Evolutionary conservation across 495 filamentous ascomycete species (phyloP), one percentile per base, ranked within the genome.

Genomic region (Aspergillus olivimuriae): DNA sequence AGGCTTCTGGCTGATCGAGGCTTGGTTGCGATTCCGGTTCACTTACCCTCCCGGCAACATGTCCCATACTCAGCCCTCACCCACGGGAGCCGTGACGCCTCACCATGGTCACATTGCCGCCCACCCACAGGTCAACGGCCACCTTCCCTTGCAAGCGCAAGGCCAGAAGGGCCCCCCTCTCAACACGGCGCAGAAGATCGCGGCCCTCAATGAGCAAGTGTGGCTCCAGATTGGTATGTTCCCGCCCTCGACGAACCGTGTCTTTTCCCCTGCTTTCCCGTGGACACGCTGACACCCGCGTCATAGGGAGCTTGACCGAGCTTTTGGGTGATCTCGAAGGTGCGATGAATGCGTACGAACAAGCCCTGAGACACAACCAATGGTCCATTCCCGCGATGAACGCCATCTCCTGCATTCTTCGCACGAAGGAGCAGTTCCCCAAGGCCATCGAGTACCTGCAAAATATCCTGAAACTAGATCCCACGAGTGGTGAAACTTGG

Each of bases 371-470:
- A 34, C 82, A 87, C 61, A 97, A 98, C 54, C 79, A 82, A 36
- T 87, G 87, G 69, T 97, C 92, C 5, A 84, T 95, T 22, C 79
- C 81, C 1, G 92, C 92, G 14, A 94, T 99, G 87, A 94, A 89
- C 43, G 84, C 87, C 26, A 95, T 96, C 40, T 92, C 89, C 20
- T 78, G 84, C 53, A 94, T 97, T 43, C 73, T 96, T 19, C 78
- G 94, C 31, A 87, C 86, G 17, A 88, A 87, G 53, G 92, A 97
- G 54, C 87, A 94, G 23, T 99, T 94, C 48, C 82, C 86, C 24
- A 91, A 91, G 57, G 92, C 92, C 2, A 84, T 95, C 19, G 94
- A 97, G 53, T 97, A 89, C 57, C 73, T 99, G 18, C 82, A 92
- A 44, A 85, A 82, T 21, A 95, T 97, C 44, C 61, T 99, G 34